Evolutionary conservation across 768 basidiomycete genomes (phyloP), one percentile per base, ranked within the genome.

Genomic region (Tephrocybe sp.): DNA sequence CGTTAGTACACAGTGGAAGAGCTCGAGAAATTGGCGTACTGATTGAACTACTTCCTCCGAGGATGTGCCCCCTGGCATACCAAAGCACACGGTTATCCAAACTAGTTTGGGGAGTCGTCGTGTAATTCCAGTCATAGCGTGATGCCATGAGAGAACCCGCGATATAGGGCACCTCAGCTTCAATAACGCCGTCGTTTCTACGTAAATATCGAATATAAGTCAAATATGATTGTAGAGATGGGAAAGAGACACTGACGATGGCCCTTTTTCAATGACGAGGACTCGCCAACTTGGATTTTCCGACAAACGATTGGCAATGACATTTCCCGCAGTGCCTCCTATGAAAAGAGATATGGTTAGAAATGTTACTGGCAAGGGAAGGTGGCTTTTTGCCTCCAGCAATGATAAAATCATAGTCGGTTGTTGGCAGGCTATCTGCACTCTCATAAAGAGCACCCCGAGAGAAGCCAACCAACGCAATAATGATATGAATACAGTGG

Each of bases 311-410:
- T 53, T 56, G 4, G 55, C 55, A 15, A 56, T 44, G 25, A 44
- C 52, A 25, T 50, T 45, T 30, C 56, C 56, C 6, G 56, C 56
- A 16, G 52, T 57, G 6, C 56, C 56, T 15, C 56, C 56, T 57
- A 12, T 3, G 43, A 21, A 16, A 21, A 46, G 9, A 34, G 21
- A n/a, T 2, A 11, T 80, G 77, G 9, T 61, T 72, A 64, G 78
- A 73, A 61, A 82, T 56, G 4, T 64, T 62, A 78, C 79, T 80
- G 54, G 74, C 80, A 11, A 1, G 26, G 13, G 13, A 27, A 4
- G n/a, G 15, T 1, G 26, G 22, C 16, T 12, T 21, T 26, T 28
- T 35, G 45, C 53, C 53, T 34, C 53, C 53, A 9, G 50, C 39
- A 16, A 54, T 37, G 19, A 54, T 42, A 27, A 54, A 54, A 37